Evolutionary conservation across 2,329 filamentous ascomycete genomes (phyloP).

Genomic region (Claviceps pusilla): DNA sequence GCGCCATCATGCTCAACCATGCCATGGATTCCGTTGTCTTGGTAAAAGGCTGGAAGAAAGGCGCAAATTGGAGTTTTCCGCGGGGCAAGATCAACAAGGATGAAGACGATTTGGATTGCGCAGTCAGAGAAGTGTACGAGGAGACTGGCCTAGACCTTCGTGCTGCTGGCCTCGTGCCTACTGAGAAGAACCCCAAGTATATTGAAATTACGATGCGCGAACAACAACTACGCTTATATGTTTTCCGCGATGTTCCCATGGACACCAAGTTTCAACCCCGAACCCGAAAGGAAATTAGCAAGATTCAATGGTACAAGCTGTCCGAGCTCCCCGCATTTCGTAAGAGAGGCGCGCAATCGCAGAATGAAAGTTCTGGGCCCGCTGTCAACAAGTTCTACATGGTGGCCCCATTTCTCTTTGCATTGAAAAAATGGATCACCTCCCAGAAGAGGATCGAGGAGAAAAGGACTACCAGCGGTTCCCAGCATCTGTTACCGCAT

Average conservation of each 20-base stretch:
- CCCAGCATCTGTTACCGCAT: constrained; percentile 26
- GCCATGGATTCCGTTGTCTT: constrained; percentile 88
- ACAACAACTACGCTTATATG: constrained; percentile 83
- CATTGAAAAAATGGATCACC: constrained; percentile 80
- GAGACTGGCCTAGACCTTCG: constrained; percentile 83
- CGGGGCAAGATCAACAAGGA: constrained; percentile 97
- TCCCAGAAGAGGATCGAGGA: constrained; percentile 63
- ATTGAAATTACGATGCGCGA: constrained; percentile 84
- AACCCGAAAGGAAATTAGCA: constrained; percentile 94
- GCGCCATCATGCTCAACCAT: constrained; percentile 82
- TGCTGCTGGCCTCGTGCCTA: constrained; percentile 59
- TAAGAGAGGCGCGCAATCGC: constrained; percentile 45
- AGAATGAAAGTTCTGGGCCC: constrained; percentile 39
- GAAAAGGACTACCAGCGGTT: constrained; percentile 26
- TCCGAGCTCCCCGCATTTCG: constrained; percentile 73
- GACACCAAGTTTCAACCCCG: constrained; percentile 77
- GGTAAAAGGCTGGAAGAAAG: constrained; percentile 97
- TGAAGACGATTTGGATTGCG: constrained; percentile 85
- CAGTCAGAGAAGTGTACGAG: constrained; percentile 85
- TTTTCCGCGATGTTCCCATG: constrained; percentile 78
- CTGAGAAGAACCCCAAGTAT: constrained; percentile 58
- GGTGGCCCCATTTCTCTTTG: constrained; percentile 83
- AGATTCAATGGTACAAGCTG: constrained; percentile 87
- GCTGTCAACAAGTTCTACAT: constrained; percentile 91
- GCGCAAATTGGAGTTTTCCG: constrained; percentile 90